phyloP scores from a whole-genome alignment of 2,329 filamentous ascomycete species.

The Annulohypoxylon truncatum region DNA sequence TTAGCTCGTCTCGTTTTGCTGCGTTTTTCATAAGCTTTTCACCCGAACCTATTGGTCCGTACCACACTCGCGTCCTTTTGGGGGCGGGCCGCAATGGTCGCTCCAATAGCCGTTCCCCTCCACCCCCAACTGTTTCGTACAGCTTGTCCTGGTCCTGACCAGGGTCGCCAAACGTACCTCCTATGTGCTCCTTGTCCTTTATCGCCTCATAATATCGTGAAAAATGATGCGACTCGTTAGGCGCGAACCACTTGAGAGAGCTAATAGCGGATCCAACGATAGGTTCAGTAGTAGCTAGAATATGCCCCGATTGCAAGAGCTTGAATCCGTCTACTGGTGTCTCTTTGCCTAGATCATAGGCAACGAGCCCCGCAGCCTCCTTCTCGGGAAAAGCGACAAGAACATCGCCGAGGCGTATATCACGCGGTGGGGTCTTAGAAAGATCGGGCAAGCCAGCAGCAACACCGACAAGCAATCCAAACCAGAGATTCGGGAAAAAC shows the following conservation, averaged over 20 bases:
- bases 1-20: conserved; percentile 40
- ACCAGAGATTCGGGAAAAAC: conserved; percentile 53
- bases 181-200: conserved; percentile 37
- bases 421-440: conserved; percentile 39
- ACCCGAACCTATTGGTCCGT: conserved; percentile 51
- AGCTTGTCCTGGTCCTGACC: conserved; percentile 48
- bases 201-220: conserved; percentile 44
- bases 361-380: conserved; percentile 45
- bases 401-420: conserved; percentile 55
- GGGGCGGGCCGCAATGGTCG: conserved; percentile 33
- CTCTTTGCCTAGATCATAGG: conserved; percentile 53
- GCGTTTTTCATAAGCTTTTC: conserved; percentile 50
- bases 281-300: conserved; percentile 46
- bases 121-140: conserved; percentile 31
- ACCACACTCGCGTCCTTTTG: conserved; percentile 50
- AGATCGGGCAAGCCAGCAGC: conserved; percentile 52
- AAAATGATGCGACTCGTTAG: conserved; percentile 41
- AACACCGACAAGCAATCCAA: conserved; percentile 53
- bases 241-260: conserved; percentile 45
- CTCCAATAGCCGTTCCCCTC: conserved; percentile 8
- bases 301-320: conserved; percentile 42
- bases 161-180: conserved; percentile 48
- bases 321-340: conserved; percentile 43
- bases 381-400: conserved; percentile 48
- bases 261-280: conserved; percentile 52